These are phyloP conservation scores for Smittium mucronatum DNA, from an alignment of 371 early-diverging fungal genomes.

Conservation along the genomic window DNA sequence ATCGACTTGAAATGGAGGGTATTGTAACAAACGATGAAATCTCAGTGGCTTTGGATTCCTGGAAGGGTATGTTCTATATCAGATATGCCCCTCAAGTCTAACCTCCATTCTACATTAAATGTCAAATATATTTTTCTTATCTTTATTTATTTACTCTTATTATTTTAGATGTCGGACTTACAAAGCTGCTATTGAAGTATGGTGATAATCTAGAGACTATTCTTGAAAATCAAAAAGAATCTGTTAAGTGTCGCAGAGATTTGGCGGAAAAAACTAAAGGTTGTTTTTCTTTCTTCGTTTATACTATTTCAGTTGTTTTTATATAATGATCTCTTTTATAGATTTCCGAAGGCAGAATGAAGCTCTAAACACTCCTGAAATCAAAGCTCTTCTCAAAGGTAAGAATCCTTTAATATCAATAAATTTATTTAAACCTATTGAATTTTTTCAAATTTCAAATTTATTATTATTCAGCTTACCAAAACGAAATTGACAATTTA, in stretches of 20 bases:
- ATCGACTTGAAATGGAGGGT: too few relatives aligned
- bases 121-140: neutral
- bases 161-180: constrained; percentile 46
- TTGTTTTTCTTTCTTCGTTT: constrained; percentile 13
- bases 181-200: constrained; percentile 50
- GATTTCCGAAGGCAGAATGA: constrained; percentile 68
- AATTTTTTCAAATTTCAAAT: neutral
- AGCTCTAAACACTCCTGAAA: constrained; percentile 56
- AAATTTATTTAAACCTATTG: neutral
- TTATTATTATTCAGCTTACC: constrained; percentile 44
- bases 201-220: constrained; percentile 65
- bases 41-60: constrained; percentile 2
- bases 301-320: constrained; percentile 5
- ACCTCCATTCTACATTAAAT: neutral
- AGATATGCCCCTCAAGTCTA: neutral
- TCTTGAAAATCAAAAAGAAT: constrained; percentile 73
- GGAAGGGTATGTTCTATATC: constrained; percentile 4
- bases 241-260: constrained; percentile 57
- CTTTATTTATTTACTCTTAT: neutral
- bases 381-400: constrained; percentile 61
- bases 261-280: constrained; percentile 83
- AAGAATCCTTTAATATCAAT: neutral
- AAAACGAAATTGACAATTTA: constrained; percentile 77
- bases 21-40: neutral
- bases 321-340: constrained; percentile 20